phyloP scores from a whole-genome alignment of 2,329 filamentous ascomycete genomes.

The Xylariaceae sp. region DNA sequence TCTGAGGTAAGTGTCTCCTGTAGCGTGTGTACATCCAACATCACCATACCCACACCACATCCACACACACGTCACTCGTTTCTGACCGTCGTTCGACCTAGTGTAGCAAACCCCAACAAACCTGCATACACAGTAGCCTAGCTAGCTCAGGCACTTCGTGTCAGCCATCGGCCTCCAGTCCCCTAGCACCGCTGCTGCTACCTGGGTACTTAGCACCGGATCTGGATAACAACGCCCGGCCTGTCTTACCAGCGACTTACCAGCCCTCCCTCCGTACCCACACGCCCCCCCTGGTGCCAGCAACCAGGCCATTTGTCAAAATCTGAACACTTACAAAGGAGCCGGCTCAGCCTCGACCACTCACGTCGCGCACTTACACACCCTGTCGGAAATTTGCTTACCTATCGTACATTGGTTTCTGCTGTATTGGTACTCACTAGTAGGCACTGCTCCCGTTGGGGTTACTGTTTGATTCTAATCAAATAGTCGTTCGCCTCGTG shows the following conservation, averaged over 20 bases:
- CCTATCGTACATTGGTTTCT: conserved; percentile 7
- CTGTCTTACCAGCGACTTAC: conserved; percentile 1
- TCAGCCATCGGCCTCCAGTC: conserved; percentile 23
- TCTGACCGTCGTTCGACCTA: conserved; percentile 18
- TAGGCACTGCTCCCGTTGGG: conserved; percentile 24
- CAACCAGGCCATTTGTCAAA: conserved; percentile 11
- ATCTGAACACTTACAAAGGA: conserved; percentile 15
- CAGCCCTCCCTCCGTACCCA: conserved; percentile 17
- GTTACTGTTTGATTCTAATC: conserved; percentile 26
- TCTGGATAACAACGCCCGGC: conserved; percentile 19
- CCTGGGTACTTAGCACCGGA: conserved; percentile 8
- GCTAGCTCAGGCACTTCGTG: conserved; percentile 28
- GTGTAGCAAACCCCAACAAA: conserved; percentile 1
- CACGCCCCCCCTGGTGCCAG: conserved; percentile 4
- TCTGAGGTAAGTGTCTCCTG: not conserved
- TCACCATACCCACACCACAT: conserved; percentile 7
- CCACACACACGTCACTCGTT: conserved; percentile 3
- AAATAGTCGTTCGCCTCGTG: conserved; percentile 29
- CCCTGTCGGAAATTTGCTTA: conserved; percentile 12
- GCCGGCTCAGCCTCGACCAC: conserved; percentile 32
- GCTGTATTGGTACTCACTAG: conserved; percentile 8
- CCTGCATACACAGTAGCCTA: conserved; percentile 15
- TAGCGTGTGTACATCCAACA: not conserved
- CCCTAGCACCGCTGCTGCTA: too few relatives aligned
- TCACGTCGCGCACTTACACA: conserved; percentile 32